phyloP scores from a whole-genome alignment of 2,329 filamentous ascomycete species.

The Neurospora sp. region DNA sequence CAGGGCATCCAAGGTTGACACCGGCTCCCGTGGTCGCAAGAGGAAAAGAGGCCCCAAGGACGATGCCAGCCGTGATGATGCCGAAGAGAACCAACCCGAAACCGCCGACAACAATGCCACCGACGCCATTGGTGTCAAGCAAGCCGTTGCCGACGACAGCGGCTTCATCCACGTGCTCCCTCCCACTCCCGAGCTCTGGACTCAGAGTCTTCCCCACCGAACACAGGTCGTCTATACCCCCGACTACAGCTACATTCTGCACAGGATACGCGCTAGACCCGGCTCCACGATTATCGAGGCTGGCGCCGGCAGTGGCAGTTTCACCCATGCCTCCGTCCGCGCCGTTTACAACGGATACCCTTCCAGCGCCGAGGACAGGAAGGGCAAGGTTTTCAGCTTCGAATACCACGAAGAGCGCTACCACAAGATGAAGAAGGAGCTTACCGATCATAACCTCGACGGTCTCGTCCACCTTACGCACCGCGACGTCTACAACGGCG shows the following conservation, averaged over 20 bases:
- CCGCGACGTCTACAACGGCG: constrained; percentile 68
- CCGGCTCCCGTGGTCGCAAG: constrained; percentile 74
- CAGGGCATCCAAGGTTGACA: constrained; percentile 80
- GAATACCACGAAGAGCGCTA: constrained; percentile 71
- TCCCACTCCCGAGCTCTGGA: constrained; percentile 77
- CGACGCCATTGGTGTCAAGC: constrained; percentile 29
- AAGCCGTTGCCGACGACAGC: constrained; percentile 44
- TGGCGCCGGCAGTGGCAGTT: constrained; percentile 73
- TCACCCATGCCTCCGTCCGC: constrained; percentile 68
- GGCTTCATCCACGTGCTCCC: constrained; percentile 73
- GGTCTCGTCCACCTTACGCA: constrained; percentile 63
- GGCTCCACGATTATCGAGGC: constrained; percentile 70
- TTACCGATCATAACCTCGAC: constrained; percentile 56
- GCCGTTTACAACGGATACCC: constrained; percentile 68
- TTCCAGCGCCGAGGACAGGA: constrained; percentile 29
- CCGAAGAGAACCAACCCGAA: constrained; percentile 4
- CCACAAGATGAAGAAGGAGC: constrained; percentile 58
- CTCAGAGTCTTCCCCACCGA: constrained; percentile 65
- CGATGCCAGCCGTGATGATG: constrained; percentile 17
- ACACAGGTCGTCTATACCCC: constrained; percentile 84
- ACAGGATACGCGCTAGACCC: constrained; percentile 63
- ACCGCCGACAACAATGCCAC: constrained; percentile 3
- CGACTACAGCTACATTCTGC: constrained; percentile 77
- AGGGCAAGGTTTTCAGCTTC: constrained; percentile 70
- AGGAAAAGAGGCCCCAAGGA: constrained; percentile 42